Percentiles rank a stretch among this genome's conserved stretches.
Evolutionary conservation across 1,284 basidiomycete genomes (phyloP).

Genomic region (Austroboletus novae-zelandiae): DNA sequence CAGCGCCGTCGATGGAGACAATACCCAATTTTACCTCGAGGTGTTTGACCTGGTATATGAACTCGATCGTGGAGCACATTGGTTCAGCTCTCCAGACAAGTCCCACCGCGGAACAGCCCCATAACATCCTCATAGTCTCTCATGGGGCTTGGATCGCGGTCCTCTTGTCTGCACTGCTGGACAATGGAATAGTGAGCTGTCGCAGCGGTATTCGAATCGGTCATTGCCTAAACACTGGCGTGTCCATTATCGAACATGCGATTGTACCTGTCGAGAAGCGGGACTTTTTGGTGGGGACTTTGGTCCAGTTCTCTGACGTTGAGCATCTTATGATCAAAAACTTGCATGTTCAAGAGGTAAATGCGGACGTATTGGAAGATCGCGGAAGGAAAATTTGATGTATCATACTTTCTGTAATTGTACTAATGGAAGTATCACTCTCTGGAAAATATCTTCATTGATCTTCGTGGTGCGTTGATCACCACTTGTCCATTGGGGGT

Average conservation of each 20-base stretch:
- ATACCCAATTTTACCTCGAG: conserved; percentile 44
- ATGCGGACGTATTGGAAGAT: conserved; percentile 46
- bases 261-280: conserved; percentile 35
- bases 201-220: conserved; percentile 43
- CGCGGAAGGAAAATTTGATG: not conserved
- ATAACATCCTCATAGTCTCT: conserved; percentile 54
- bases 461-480: not conserved
- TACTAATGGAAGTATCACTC: conserved; percentile 3
- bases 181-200: conserved; percentile 37
- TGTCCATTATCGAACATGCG: conserved; percentile 53
- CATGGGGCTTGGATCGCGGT: conserved; percentile 64
- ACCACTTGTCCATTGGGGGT: not conserved
- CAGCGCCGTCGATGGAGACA: conserved; percentile 37
- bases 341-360: conserved; percentile 38
- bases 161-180: conserved; percentile 47
- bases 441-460: not conserved
- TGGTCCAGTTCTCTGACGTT: conserved; percentile 54
- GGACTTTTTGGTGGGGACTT: conserved; percentile 30
- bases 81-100: conserved; percentile 20
- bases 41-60: conserved; percentile 59
- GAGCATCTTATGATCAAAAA: conserved; percentile 44
- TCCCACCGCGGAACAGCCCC: conserved; percentile 14
- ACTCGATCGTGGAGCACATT: conserved; percentile 41
- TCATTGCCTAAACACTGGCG: conserved; percentile 50
- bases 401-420: conserved; percentile 13